Base-by-base conservation (phyloP, 2,329 filamentous ascomycete species). In the Graphium sp. region DNA sequence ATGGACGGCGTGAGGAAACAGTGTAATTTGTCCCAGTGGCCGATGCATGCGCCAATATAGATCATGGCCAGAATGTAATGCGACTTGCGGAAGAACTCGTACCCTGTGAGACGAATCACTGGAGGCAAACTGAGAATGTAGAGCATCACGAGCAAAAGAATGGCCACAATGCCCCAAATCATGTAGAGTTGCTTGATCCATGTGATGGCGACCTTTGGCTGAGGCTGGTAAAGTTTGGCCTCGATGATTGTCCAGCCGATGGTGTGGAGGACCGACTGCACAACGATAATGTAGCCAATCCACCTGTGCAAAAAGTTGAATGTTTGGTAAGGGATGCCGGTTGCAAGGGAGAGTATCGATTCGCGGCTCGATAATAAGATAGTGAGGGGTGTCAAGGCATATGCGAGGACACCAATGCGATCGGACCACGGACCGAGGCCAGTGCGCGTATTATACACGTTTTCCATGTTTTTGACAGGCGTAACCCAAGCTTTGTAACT, bases 231-330 rank as follows among this genome's bases (percentile, higher is more conserved):
- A 1, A 83, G 54, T 15, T 54, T 53, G 1, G 59, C 58, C 48
- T 83, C 72, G 24, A 83, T 53, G 24, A 84, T 44, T 16, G 61
- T 67, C 78, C 78, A 84, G 30, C 59, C 64, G 16, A 84, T 60
- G 2, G 77, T 82, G 44, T 85, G 79, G 2, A 84, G 47, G 7
- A 60, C 50, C 3, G 68, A 64, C 43, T 84, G 78, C 1, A 68
- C 44, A 30, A 80, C 66, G 36, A 85, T 81, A 40, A 84, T 60
- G 35, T 76, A 75, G 6, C 79, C 78, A 0, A 74, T 53, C 78
- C 78, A 84, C 18, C 76, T 71, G 46, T 83, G 78, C 13, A 84
- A 53, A 42, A 84, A 84, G 48, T 78, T 74, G 59, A 84, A 82
- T 40, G 66, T 69, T 39, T 83, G 77, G 41, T 82, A 81, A 0